Percentiles rank a stretch among this genome's conserved stretches.
phyloP scores from a whole-genome alignment of 768 basidiomycete genomes.

The Hypsizygus marmoreus region DNA sequence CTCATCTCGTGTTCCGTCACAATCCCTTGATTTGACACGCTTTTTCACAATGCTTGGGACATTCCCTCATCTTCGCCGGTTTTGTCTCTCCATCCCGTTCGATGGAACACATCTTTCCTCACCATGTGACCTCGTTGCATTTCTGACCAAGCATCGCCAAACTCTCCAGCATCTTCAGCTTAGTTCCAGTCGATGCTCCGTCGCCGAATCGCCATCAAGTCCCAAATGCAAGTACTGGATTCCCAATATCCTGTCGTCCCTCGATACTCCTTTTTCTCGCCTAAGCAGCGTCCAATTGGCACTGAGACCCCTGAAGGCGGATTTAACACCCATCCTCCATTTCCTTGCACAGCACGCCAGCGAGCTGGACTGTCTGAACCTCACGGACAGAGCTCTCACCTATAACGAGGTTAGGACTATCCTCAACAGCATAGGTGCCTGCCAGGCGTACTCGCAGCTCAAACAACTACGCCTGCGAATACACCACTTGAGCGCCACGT shows the following conservation, averaged over 20 bases:
- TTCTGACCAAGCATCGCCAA: conserved; percentile 35
- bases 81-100: conserved; percentile 45
- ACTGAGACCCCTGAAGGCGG: conserved; percentile 40
- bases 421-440: conserved; percentile 22
- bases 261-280: conserved; percentile 29
- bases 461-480: conserved; percentile 22
- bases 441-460: conserved; percentile 10
- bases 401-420: conserved; percentile 30
- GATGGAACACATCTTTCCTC: conserved; percentile 43
- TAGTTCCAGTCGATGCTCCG: conserved; percentile 30
- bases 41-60: conserved; percentile 38
- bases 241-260: conserved; percentile 33
- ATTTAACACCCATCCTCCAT: conserved; percentile 22
- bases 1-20: conserved; percentile 35
- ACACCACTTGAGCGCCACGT: conserved; percentile 22
- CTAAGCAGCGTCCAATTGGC: conserved; percentile 36
- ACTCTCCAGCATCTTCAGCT: conserved; percentile 39
- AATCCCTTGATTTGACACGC: conserved; percentile 38
- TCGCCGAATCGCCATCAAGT: conserved; percentile 19
- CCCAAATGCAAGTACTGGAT: conserved; percentile 42
- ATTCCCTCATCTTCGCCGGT: conserved; percentile 39
- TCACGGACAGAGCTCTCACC: conserved; percentile 39
- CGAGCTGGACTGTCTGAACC: conserved; percentile 32
- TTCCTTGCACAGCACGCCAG: conserved; percentile 32
- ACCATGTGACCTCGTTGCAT: conserved; percentile 30